Base-by-base conservation (phyloP, 148 eudicot species). In the Vaccinium vitisidaea region DNA sequence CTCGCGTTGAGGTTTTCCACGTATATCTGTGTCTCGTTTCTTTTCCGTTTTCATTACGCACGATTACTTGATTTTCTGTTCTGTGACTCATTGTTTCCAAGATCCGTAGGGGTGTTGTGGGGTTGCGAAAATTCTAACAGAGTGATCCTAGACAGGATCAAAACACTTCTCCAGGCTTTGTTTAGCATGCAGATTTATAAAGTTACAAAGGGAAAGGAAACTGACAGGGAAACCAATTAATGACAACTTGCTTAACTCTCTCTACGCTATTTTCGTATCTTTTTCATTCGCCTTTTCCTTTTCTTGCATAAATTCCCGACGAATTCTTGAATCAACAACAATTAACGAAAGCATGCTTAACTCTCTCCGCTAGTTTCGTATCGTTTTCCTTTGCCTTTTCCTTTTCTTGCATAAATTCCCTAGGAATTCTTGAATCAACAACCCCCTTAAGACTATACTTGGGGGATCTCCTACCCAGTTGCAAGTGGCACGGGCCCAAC, bases 381-480 rank as follows among this genome's bases (percentile, higher is more conserved):
- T 5, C 18, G 4, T 69, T 30, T 69, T 14, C 74, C 74, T 69
- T 27, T 43, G 9, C 12, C 30, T 23, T 69, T 69, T 69, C 74
- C 27, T 12, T 27, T 69, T 69, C 74, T 13, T 27, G 18, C 43
- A 30, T 69, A 69, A 12, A n/a, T 15, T 6, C 59, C 36, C n/a
- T 1, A 49, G 8, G 25, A 49, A 71, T 8, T 48, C 63, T 71
- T 74, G 90, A 69, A 13, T 39, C 74, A 69, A 69, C 30, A 39
- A 69, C 43, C 13, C 74, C 74, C 30, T 88, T n/a, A n/a, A 97
- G 25, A 97, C 99, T 59, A 97, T 97, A 85, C 99, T 97, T 16
- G 99, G 99, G 3, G 96, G 88, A 83, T 95, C 99, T 81, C 98
- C 99, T 65, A 81, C 86, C 99, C 99, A 97, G 76, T 94, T 95